Conservation (phyloP, 169 alveolate species). For the Eimeria maxima region DNA sequence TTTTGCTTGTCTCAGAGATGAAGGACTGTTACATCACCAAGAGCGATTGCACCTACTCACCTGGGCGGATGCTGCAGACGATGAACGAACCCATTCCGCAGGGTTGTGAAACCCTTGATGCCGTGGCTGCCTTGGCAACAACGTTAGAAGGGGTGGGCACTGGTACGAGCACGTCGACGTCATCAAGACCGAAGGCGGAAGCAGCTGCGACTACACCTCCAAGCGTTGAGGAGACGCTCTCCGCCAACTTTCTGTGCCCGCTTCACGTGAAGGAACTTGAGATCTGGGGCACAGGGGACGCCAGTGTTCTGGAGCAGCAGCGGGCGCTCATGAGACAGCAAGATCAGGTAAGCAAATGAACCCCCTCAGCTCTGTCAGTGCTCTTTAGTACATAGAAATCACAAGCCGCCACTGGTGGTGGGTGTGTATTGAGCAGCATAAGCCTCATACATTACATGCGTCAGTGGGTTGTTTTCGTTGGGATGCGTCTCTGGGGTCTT, state of each 20-base stretch:
- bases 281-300: constrained; percentile 84
- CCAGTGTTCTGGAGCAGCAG: constrained; percentile 78
- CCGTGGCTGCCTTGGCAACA: not conserved
- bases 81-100: constrained; percentile 71
- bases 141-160: not conserved
- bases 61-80: constrained; percentile 76
- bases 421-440: too few species aligned
- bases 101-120: not conserved
- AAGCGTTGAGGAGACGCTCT: not conserved
- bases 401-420: not conserved
- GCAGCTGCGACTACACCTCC: constrained; percentile 30
- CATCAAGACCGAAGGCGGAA: constrained; percentile 20
- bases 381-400: not conserved
- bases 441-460: not conserved
- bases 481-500: not conserved
- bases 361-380: not conserved
- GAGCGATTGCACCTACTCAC: constrained; percentile 83
- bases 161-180: not conserved
- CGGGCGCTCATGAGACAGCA: constrained; percentile 46
- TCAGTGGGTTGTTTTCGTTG: not conserved
- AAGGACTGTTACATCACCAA: constrained; percentile 80
- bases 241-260: constrained; percentile 69
- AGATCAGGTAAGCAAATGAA: constrained; percentile 51
- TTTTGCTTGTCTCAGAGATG: constrained; percentile 53
- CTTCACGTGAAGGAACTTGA: constrained; percentile 80